Base-by-base conservation (phyloP, 208 protist genomes). In the Strigomonas culicis region DNA sequence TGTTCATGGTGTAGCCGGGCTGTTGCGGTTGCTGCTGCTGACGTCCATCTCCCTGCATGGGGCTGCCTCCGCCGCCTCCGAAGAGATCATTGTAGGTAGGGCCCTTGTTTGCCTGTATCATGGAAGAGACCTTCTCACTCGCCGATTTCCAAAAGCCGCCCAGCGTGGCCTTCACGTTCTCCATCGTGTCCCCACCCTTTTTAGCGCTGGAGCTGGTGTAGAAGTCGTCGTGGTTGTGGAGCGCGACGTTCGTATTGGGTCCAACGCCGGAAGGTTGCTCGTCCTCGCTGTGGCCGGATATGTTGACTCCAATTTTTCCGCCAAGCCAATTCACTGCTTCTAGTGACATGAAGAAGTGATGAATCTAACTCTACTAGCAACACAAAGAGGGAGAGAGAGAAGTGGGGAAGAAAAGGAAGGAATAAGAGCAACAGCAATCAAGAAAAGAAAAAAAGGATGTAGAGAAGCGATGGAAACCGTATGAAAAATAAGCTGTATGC, bases 221-320 rank as follows among this genome's bases (percentile, higher is more conserved):
- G 24, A 36, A 36, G 27, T 44, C 30, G 36, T 39, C 30, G 55
- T 44, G 39, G 31, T 10, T 19, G 27, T 8, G 6, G 4, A 19
- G 17, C 6, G 8, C 30, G 24, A 22, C 11, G 31, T 25, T 4
- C 6, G 27, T 46, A 30, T 1, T 59, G 30, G 3, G 24, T 22
- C 25, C 25, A 21, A 28, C 50, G 50, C 17, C 43, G 43, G n/a
- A 49, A 49, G 43, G 43, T 3, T 49, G 2, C 3, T 44, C 31
- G n/a, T 27, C 57, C 28, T 22, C 50, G 2, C 66, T 27, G 44
- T 49, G 80, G 47, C 62, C 81, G 22, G 75, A 63, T 59, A 95
- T 93, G 68, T 95, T 79, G 22, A 92, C 69, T 13, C 89, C 89
- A 32, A 93, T 73, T 59, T 93, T 95, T 32, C 74, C 75, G 36